A percentile compares a stretch with the other conserved stretches of the same genome.
Conservation (phyloP, 352 stramenopile genomes). For the Phytophthora lateralis region DNA sequence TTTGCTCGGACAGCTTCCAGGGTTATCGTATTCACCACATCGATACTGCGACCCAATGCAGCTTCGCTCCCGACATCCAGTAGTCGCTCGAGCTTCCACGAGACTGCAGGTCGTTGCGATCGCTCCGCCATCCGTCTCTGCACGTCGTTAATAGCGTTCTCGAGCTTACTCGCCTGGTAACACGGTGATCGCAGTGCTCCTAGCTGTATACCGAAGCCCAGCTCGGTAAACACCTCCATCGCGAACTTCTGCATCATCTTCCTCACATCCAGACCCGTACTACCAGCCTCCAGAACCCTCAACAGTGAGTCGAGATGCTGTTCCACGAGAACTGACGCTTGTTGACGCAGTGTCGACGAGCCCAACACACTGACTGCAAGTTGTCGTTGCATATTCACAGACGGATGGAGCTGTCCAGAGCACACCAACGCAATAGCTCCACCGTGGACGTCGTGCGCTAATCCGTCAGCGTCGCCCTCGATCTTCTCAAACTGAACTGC, state of each 20-base stretch:
- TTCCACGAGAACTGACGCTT: constrained; percentile 36
- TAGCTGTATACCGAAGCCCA: constrained; percentile 40
- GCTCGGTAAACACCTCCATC: constrained; percentile 39
- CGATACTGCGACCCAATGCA: constrained; percentile 27
- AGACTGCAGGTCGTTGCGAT: constrained; percentile 17
- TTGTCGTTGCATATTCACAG: constrained; percentile 26
- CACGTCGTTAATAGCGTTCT: constrained; percentile 33
- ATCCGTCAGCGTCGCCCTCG: constrained; percentile 8
- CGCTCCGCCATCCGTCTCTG: constrained; percentile 18
- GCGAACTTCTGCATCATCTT: constrained; percentile 30
- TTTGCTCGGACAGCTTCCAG: constrained; percentile 27
- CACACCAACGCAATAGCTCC: constrained; percentile 27
- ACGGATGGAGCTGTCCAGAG: constrained; percentile 10
- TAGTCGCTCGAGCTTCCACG: constrained; percentile 43
- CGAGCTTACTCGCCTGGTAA: constrained; percentile 14
- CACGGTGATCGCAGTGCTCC: constrained; percentile 9
- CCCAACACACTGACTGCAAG: constrained; percentile 79
- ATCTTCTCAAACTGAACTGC: constrained; percentile 54
- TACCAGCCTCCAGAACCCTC: constrained; percentile 18
- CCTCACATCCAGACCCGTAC: constrained; percentile 32
- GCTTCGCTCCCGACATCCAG: constrained; percentile 39
- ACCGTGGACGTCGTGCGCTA: constrained; percentile 22
- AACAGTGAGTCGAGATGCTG: constrained; percentile 35
- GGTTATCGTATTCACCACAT: constrained; percentile 25
- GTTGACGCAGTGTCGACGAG: constrained; percentile 42